These are phyloP conservation scores for Dacryopinax spathularia DNA, from an alignment of 768 basidiomycete genomes.

Conservation along the genomic window DNA sequence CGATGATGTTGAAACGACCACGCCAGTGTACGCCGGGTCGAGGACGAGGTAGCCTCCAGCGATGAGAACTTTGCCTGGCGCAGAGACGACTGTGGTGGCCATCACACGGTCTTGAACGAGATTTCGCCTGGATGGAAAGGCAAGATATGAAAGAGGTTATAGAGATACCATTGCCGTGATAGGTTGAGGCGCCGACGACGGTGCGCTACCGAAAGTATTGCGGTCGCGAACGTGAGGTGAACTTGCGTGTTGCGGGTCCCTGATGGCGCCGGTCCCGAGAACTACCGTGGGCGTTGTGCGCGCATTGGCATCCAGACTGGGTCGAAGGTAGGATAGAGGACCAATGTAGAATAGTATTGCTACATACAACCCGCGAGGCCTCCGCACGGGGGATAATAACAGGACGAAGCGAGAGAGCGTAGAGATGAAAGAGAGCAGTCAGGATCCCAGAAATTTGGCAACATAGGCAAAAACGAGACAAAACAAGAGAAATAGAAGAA, in stretches of 20 bases:
- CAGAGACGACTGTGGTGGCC: conserved; percentile 57
- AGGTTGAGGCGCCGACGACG: no score
- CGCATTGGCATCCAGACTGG: no score
- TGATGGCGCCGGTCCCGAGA: neutral
- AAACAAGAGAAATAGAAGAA: neutral
- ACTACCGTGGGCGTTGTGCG: neutral
- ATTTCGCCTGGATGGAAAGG: neutral
- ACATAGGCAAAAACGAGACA: neutral
- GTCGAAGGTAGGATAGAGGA: neutral
- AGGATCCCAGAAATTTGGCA: neutral
- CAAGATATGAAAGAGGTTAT: neutral
- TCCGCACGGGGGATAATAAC: neutral
- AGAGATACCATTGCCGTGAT: conserved; percentile 1
- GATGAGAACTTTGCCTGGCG: conserved; percentile 88
- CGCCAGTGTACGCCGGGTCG: conserved; percentile 68
- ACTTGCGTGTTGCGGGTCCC: no score
- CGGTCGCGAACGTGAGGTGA: no score
- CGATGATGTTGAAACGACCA: conserved; percentile 83
- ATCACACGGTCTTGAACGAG: neutral
- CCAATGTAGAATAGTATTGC: neutral
- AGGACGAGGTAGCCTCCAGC: conserved; percentile 97
- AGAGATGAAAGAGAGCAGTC: neutral
- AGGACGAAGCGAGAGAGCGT: no score
- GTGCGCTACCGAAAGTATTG: no score
- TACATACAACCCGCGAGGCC: neutral